Conservation (phyloP, 2,329 filamentous ascomycete species). For the Aspergillus oerlinghausenensis region DNA sequence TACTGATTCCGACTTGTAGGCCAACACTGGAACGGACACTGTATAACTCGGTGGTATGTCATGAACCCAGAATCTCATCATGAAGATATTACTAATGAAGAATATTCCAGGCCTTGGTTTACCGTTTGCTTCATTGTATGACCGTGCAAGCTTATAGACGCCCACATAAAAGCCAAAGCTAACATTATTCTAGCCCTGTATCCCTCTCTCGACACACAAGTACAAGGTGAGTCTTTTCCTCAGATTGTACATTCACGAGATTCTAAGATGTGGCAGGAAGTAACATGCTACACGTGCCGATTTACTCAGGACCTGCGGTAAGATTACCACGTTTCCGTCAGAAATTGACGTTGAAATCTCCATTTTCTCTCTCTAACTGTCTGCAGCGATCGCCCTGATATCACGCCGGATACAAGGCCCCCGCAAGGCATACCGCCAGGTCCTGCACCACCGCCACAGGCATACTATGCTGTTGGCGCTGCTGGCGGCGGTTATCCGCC, state of each 20-base stretch:
- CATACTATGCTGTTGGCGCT: conserved; percentile 6
- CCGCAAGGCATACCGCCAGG: conserved; percentile 25
- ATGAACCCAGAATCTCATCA: neutral
- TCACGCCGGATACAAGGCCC: conserved; percentile 33
- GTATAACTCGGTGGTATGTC: conserved; percentile 40
- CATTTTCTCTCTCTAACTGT: conserved; percentile 1
- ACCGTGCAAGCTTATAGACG: neutral
- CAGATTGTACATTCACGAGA: neutral
- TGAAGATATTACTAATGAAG: neutral
- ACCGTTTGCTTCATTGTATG: conserved; percentile 43
- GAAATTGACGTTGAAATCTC: neutral
- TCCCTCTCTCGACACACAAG: conserved; percentile 37
- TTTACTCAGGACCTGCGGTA: conserved; percentile 37
- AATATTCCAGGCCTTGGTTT: conserved; percentile 37
- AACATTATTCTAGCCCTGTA: conserved; percentile 27
- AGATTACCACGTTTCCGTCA: neutral
- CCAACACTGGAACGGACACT: conserved; percentile 43
- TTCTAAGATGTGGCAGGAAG: conserved; percentile 29
- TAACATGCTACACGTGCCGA: conserved; percentile 35
- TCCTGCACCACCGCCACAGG: conserved; percentile 22
- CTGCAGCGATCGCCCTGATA: conserved; percentile 33
- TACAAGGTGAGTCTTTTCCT: conserved; percentile 27
- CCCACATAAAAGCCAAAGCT: neutral
- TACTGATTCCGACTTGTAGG: conserved; percentile 17
- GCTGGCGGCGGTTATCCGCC: neutral